A percentile compares a stretch with the other conserved stretches of the same genome.
Conservation (phyloP, 2,329 filamentous ascomycete species). For the Tolypocladium capitatum region DNA sequence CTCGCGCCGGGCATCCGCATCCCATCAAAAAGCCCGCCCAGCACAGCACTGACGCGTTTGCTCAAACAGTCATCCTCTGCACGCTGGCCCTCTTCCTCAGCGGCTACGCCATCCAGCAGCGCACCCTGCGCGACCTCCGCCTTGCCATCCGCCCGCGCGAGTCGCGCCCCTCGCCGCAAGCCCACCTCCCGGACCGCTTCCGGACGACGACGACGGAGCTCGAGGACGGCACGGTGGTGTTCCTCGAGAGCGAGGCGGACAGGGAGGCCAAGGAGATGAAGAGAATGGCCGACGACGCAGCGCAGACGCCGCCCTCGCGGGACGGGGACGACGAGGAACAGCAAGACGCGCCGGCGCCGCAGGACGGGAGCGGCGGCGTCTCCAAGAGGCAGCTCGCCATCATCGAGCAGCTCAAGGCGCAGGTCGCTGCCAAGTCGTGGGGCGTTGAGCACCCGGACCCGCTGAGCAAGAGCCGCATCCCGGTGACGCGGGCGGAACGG, state of each 20-base stretch:
- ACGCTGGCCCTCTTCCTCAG: slow-evolving; percentile 75
- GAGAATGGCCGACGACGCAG: slow-evolving; percentile 17
- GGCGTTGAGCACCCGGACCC: slow-evolving; percentile 22
- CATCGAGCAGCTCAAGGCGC: slow-evolving; percentile 17
- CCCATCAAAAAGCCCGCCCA: slow-evolving; percentile 4
- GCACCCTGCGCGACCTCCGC: slow-evolving; percentile 67
- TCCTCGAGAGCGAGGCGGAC: slow-evolving; percentile 22
- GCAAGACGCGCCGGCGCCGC: slow-evolving; percentile 5
- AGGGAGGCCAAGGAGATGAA: slow-evolving; percentile 12
- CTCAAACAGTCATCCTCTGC: slow-evolving; percentile 52
- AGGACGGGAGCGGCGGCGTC: slow-evolving; percentile 4
- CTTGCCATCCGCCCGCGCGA: slow-evolving; percentile 47
- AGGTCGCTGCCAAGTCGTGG: slow-evolving; percentile 19
- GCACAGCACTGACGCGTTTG: slow-evolving; percentile 3
- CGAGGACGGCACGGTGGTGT: slow-evolving; percentile 30
- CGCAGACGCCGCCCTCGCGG: slow-evolving; percentile 3
- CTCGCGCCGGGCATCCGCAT: slow-evolving; percentile 3
- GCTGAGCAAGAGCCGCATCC: slow-evolving; percentile 27
- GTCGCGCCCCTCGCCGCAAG: slow-evolving; percentile 31
- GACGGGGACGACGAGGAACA: neutral
- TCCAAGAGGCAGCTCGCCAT: slow-evolving; percentile 16
- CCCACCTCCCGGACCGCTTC: slow-evolving; percentile 38
- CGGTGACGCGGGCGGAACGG: slow-evolving; percentile 38
- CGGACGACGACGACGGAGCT: slow-evolving; percentile 30
- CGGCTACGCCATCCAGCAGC: slow-evolving; percentile 78